These are phyloP conservation scores for Phialocephala subalpina DNA, from an alignment of 2,329 filamentous ascomycete species.

Conservation along the genomic window DNA sequence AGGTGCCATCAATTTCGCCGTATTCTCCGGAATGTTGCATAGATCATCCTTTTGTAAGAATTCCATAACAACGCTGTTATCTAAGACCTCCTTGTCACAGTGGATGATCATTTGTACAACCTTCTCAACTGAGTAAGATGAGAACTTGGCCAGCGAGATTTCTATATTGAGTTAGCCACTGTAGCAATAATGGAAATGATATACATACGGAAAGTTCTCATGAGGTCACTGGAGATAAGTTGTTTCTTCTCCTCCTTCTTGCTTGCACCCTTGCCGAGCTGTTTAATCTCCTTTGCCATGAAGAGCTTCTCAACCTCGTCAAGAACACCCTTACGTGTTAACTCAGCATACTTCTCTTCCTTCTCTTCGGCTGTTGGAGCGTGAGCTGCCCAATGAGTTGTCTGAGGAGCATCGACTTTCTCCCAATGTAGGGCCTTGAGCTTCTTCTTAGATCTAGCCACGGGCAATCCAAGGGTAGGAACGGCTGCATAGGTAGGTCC, in stretches of 20 bases:
- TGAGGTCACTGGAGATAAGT: constrained; percentile 89
- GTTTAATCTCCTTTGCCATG: constrained; percentile 95
- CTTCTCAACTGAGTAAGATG: constrained; percentile 82
- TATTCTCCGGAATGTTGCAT: constrained; percentile 91
- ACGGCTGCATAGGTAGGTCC: constrained; percentile 59
- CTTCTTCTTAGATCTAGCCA: constrained; percentile 96
- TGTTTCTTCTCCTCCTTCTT: constrained; percentile 97
- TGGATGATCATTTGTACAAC: constrained; percentile 94
- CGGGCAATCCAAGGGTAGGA: constrained; percentile 73
- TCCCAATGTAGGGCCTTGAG: constrained; percentile 99
- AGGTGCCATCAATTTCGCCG: constrained; percentile 88
- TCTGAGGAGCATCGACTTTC: constrained; percentile 91
- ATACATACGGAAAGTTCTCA: constrained; percentile 79
- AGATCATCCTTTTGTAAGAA: constrained; percentile 93
- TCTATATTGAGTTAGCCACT: constrained; percentile 47
- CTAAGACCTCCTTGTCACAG: constrained; percentile 87
- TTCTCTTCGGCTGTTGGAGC: constrained; percentile 86
- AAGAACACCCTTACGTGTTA: constrained; percentile 92
- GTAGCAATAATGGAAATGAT: constrained; percentile 28
- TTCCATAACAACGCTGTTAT: constrained; percentile 94
- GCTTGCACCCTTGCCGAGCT: constrained; percentile 71
- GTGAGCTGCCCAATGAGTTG: constrained; percentile 92
- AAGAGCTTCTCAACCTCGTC: constrained; percentile 98
- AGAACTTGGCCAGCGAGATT: constrained; percentile 94
- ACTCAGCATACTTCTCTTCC: constrained; percentile 94